Evolutionary conservation across 2,329 filamentous ascomycete species (phyloP).

Genomic region (Anthostomella pinea): DNA sequence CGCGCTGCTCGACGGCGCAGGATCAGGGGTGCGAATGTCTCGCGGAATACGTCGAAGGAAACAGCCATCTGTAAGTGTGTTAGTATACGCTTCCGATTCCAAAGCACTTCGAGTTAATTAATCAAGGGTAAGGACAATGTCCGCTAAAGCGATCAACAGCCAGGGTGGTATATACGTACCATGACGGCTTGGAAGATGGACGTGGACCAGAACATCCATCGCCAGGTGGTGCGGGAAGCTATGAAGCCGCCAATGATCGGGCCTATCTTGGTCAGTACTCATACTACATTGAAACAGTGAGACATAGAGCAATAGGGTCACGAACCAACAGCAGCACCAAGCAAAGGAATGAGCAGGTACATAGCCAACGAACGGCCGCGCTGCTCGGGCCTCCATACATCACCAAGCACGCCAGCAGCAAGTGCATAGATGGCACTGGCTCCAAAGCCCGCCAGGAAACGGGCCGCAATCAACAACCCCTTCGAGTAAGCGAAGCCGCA

Average conservation of each 20-base stretch:
- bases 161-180: too few species aligned
- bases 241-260: slow-evolving; percentile 37
- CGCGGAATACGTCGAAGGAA: slow-evolving; percentile 33
- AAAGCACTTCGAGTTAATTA: too few species aligned
- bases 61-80: too few species aligned
- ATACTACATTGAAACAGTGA: too few species aligned
- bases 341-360: slow-evolving; percentile 39
- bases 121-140: too few species aligned
- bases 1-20: slow-evolving; percentile 32
- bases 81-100: too few species aligned
- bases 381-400: slow-evolving; percentile 45
- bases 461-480: slow-evolving; percentile 39
- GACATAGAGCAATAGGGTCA: too few species aligned
- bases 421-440: slow-evolving; percentile 45
- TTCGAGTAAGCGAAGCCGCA: slow-evolving; percentile 42
- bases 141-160: too few species aligned
- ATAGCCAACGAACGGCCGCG: slow-evolving; percentile 39
- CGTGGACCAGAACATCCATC: slow-evolving; percentile 46
- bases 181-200: slow-evolving; percentile 40
- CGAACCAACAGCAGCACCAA: slow-evolving; percentile 38
- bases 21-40: slow-evolving; percentile 38
- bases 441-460: slow-evolving; percentile 48
- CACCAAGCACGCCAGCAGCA: slow-evolving; percentile 44
- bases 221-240: slow-evolving; percentile 35
- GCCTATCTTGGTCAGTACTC: slow-evolving; percentile 17